Evolutionary conservation across 2,329 filamentous ascomycete genomes (phyloP), one percentile per base, ranked within the genome.

Genomic region (Fusarium sp.): DNA sequence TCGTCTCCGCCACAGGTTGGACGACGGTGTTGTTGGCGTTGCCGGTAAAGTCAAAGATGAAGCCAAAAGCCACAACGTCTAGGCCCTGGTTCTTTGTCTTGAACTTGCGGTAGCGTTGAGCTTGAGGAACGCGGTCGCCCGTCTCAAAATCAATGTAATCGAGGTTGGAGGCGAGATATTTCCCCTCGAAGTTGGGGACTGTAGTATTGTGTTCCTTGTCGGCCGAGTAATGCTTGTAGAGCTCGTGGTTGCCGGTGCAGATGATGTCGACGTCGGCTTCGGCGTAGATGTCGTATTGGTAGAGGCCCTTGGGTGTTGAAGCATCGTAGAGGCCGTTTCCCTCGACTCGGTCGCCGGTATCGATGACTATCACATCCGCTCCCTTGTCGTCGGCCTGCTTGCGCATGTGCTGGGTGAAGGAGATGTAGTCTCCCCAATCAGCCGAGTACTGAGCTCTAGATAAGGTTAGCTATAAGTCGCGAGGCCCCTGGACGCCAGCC

Each of bases 391-490:
- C 94, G 65, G 95, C 95, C 79, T 90, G 92, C 75, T 91, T 88
- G 65, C 91, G 93, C 87, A 99, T 91, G 80, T 96, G 95, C 38
- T 92, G 87, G 36, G 95, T 91, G 80, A 99, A 98, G 8, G 96
- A 98, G 78, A 98, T 89, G 83, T 98, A 99, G 84, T 99, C 97
- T 68, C 97, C 97, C 95, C 97, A 98, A 83, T 99, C 97, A 56
- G 95, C 96, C 8, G 94, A 95, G 83, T 97, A 99, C 69, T 97
- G 96, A 4, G 95, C 88, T 85, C 93, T 95, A 71, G 47, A 4
- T 25, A 56, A 18, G 13, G 56, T 75, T 47, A 79, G 74, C n/a
- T 36, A 8, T 1, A 20, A n/a, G n/a, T 18, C 31, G 13, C 25
- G 20, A 22, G 3, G 2, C 5, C 27, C 1, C 0, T 14, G 31